A percentile compares a stretch with the other conserved stretches of the same genome.
These are phyloP conservation scores for Pseudohalonectria lignicola DNA, from an alignment of 2,329 filamentous ascomycete genomes.

Conservation along the genomic window DNA sequence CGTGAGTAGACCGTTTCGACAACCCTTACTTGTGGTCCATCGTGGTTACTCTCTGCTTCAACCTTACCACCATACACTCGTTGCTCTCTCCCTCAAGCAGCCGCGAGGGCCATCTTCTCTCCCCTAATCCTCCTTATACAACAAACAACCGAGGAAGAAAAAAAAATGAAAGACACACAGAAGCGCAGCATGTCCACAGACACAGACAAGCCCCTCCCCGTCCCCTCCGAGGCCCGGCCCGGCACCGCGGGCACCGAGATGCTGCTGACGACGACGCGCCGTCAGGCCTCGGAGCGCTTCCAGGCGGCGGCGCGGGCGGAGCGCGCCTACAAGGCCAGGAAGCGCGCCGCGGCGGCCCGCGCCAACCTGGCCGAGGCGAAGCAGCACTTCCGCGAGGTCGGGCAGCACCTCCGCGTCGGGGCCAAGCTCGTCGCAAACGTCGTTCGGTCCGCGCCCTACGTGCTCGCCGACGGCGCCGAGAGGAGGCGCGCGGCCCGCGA, in stretches of 20 bases:
- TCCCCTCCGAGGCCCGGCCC: conserved; percentile 17
- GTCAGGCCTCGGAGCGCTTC: conserved; percentile 24
- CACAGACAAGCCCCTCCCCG: conserved; percentile 14
- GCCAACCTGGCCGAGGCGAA: conserved; percentile 24
- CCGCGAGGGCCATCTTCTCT: too few species aligned
- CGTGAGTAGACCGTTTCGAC: too few species aligned
- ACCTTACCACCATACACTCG: too few species aligned
- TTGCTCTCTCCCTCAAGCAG: too few species aligned
- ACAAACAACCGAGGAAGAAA: too few species aligned
- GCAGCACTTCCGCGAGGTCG: conserved; percentile 24
- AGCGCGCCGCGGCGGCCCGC: conserved; percentile 27
- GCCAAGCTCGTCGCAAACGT: conserved; percentile 1
- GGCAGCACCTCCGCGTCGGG: conserved; percentile 20
- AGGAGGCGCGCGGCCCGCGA: conserved; percentile 1
- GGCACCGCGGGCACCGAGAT: conserved; percentile 31
- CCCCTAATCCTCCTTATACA: too few species aligned
- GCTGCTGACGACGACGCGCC: conserved; percentile 25
- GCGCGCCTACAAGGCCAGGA: conserved; percentile 26
- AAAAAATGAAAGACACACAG: background rate
- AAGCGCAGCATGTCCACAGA: background rate
- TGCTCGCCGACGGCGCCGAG: conserved; percentile 1
- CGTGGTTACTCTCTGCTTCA: too few species aligned
- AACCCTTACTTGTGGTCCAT: too few species aligned
- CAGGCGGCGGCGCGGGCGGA: conserved; percentile 27
- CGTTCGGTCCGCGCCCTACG: conserved; percentile 1